Evolutionary conservation across 225 moss, liverwort and hornwort genomes (phyloP).

Genomic region (Marchantia paleacea): DNA sequence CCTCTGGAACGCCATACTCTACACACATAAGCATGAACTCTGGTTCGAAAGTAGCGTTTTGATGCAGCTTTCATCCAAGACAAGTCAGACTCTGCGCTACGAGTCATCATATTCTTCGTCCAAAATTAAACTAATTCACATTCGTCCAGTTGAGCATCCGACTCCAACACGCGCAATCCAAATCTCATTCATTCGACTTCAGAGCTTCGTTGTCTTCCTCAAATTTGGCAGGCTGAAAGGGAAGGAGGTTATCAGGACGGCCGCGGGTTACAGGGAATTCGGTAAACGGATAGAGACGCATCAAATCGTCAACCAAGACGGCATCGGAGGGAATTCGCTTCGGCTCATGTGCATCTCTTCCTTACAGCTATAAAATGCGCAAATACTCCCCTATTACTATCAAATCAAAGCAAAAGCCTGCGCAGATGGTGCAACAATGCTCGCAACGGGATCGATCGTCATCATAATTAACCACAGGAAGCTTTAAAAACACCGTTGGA

Average conservation of each 20-base stretch:
- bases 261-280: neutral
- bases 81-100: neutral
- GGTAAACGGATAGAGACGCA: neutral
- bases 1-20: neutral
- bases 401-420: neutral
- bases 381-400: neutral
- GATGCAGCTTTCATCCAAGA: neutral
- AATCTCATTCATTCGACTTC: slow-evolving; percentile 2
- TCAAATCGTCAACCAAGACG: neutral
- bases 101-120: slow-evolving; percentile 5
- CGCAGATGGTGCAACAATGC: neutral
- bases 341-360: neutral
- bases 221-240: neutral
- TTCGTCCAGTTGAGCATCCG: neutral
- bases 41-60: neutral
- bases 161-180: neutral
- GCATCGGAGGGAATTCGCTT: neutral
- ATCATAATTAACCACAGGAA: neutral
- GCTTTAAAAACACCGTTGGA: neutral
- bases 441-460: neutral
- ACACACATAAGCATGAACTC: neutral
- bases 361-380: neutral
- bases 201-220: neutral
- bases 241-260: neutral
- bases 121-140: too few relatives aligned